Percentiles rank a stretch among this genome's conserved stretches.
Conservation (phyloP, 768 basidiomycete species). For the Kwoniella sp. region DNA sequence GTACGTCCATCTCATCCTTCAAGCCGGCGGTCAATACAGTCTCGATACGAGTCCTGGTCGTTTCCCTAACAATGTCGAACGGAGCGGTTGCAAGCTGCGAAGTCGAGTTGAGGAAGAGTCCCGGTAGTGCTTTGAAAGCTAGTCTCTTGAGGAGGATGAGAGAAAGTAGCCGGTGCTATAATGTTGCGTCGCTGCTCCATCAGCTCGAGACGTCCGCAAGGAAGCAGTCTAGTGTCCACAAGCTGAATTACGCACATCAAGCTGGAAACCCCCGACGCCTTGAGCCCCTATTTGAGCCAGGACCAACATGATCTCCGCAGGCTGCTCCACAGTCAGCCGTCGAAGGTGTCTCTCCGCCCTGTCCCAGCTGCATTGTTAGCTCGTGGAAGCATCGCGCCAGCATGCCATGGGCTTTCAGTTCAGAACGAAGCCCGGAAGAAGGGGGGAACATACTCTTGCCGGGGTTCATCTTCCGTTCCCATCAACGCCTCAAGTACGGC, state of each 20-base stretch:
- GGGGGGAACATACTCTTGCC: conserved; percentile 31
- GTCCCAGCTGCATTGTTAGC: background rate
- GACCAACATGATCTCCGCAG: conserved; percentile 39
- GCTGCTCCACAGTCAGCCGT: conserved; percentile 25
- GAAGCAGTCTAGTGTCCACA: too few species aligned
- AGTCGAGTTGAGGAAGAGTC: conserved; percentile 38
- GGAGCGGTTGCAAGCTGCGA: conserved; percentile 36
- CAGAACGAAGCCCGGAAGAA: too few species aligned
- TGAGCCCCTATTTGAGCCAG: conserved; percentile 49
- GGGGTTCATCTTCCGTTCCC: conserved; percentile 29
- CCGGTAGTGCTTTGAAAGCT: conserved; percentile 39
- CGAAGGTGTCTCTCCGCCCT: conserved; percentile 46
- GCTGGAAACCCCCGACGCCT: conserved; percentile 48
- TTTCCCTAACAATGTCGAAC: conserved; percentile 44
- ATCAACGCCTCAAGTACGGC: conserved; percentile 42
- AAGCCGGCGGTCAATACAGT: conserved; percentile 45
- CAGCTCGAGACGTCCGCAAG: background rate
- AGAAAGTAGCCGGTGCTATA: conserved; percentile 43
- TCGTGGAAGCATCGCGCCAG: too few species aligned
- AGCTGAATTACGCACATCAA: conserved; percentile 33
- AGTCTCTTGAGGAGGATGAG: conserved; percentile 41
- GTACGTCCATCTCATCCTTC: conserved; percentile 45
- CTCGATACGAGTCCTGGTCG: conserved; percentile 41
- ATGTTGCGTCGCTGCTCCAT: background rate
- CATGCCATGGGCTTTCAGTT: background rate